Base-by-base conservation (phyloP, 768 basidiomycete genomes). In the Fomitopsis serialis region DNA sequence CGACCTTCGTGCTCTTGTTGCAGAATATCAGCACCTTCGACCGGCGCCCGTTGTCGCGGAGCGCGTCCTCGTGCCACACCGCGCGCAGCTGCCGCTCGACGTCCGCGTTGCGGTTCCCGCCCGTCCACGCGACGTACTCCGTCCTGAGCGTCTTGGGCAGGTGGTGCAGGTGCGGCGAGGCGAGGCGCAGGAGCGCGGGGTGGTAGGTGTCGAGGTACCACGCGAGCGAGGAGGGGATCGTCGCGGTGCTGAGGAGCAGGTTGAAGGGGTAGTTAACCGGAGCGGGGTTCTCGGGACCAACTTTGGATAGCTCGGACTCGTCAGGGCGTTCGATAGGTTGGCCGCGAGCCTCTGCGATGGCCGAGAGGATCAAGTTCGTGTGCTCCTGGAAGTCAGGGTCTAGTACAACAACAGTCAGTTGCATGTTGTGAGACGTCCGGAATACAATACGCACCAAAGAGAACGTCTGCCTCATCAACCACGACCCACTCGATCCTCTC, bases 381-480 rank as follows among this genome's bases (percentile, higher is more conserved):
- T 85, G 78, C 50, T 84, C 80, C 55, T 84, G 76, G 66, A 96
- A 96, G 66, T 95, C 91, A 1, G 84, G 76, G 63, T 93, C 92
- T 95, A 11, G 58, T 5, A 25, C 19, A 29, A n/a, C 15, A 3
- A 37, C 24, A 45, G 35, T 49, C 24, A 54, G 23, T 1, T 2
- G 17, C 2, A 6, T 32, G 11, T 32, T 32, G 29, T 32, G 6
- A 11, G 12, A 13, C 8, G 21, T 21, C 19, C 2, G 6, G 22
- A 9, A 10, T n/a, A n/a, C 13, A 45, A 48, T 5, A 68, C 79
- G 47, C 58, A 90, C 93, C 91, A 50, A 96, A 86, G 12, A 95
- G 72, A 46, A 97, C 82, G 64, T 96, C 94, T 0, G 94, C 93
- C 64, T 97, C 93, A 56, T 97, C 94, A 1, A 96, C 73, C 2